Evolutionary conservation across 495 filamentous ascomycete genomes (phyloP), one percentile per base, ranked within the genome.

Genomic region (Penicillium bovifimosum): DNA sequence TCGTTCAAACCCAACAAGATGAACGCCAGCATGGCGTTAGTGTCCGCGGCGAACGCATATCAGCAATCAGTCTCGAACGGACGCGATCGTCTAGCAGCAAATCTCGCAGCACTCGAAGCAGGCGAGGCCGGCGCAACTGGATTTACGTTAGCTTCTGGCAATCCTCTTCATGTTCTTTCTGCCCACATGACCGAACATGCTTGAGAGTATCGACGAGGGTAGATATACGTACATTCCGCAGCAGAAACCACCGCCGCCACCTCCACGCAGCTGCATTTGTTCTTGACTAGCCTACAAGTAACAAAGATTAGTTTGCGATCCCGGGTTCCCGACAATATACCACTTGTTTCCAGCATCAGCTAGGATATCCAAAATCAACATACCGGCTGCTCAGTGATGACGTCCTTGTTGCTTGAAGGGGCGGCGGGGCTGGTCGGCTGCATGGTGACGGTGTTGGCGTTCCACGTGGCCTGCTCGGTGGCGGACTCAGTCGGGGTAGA

Each of bases 71-170:
- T 17, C 31, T 26, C n/a, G 18, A 40, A 42, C 24, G n/a, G 10
- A 34, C 32, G 32, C 17, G 31, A 39, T 32, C 29, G 31, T 60
- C 47, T 76, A 76, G 47, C 73, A 74, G 69, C 73, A 76, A 32
- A 65, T 65, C 55, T 76, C 71, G 35, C 62, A 68, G 65, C 73
- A 76, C 59, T 74, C 73, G 66, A 72, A 73, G 58, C 70, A 72
- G 32, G 62, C 60, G 46, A 73, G 49, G 67, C 73, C 73, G 43
- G 73, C 73, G 54, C 71, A 74, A 31, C 71, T 76, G 34, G 35
- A 31, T 9, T 9, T 17, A 40, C 33, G 34, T 53, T 50, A 55
- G 47, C 47, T 50, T 57, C 27, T 20, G 28, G n/a, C n/a, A n/a
- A n/a, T n/a, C n/a, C n/a, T n/a, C 11, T n/a, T 56, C 44, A 52